Evolutionary conservation across 805 yeast genomes (phyloP), one percentile per base, ranked within the genome.

Genomic region (Naumovozyma castellii): DNA sequence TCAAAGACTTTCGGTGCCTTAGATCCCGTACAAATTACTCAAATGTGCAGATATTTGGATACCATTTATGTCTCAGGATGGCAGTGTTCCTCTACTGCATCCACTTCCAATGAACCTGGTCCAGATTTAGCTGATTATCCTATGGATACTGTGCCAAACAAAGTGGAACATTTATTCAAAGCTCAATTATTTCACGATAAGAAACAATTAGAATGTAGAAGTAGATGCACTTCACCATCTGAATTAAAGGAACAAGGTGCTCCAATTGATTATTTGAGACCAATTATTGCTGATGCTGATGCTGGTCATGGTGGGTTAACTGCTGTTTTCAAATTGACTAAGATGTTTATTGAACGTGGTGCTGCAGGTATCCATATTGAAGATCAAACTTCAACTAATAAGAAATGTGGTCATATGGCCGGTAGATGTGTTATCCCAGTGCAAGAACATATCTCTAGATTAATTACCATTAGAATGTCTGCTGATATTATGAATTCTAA

Each of bases 241-340:
- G 75, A 67, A 39, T 76, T 84, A 66, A 76, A 95, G 52, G 73
- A 77, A 12, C 72, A 82, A 62, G 69, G 79, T 37, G 80, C 80
- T 36, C 77, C 80, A 65, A 81, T 71, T 41, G 98, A 90, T 69
- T 90, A 83, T 66, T 68, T 90, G 61, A 78, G 96, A 55, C 98
- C 98, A 43, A 85, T 90, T 53, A 74, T 90, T 54, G 97, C 97
- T 33, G 98, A 90, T 63, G 98, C 90, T 51, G 98, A 90, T 67
- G 92, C 97, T 43, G 98, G 98, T 53, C 97, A 90, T 64, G 98
- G 98, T 67, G 97, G 98, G 62, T 74, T 87, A 54, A 88, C 97
- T 44, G 97, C 97, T 42, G 86, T 86, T 51, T 82, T 87, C 69
- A 90, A 90, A 69, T 76, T 90, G 63, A 87, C 96, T 56, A 90